Conservation (phyloP, 129 eudicot genomes). For the Flaveria trinervia region DNA sequence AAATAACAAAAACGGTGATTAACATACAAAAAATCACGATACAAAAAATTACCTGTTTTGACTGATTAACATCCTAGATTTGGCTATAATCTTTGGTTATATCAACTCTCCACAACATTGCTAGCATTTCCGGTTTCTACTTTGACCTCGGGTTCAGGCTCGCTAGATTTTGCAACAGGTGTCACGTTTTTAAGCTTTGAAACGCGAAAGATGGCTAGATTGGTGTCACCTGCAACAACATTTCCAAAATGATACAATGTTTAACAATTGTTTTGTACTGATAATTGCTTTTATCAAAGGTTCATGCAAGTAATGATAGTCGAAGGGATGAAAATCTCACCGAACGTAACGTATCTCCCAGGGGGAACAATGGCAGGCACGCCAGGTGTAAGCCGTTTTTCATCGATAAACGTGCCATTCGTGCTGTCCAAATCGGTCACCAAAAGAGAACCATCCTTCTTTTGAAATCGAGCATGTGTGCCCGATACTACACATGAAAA, state of each 20-base stretch:
- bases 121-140: constrained; percentile 19
- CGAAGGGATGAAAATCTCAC: constrained; percentile 33
- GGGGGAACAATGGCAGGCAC: constrained; percentile 55
- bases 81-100: not conserved
- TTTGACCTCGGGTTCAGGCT: constrained; percentile 25
- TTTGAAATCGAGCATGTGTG: constrained; percentile 70
- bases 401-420: constrained; percentile 86
- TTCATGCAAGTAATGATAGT: not conserved
- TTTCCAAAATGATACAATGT: not conserved
- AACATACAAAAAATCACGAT: not conserved
- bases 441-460: constrained; percentile 64
- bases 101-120: constrained; percentile 24
- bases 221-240: constrained; percentile 57
- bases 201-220: constrained; percentile 72
- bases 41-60: not conserved
- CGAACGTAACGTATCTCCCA: constrained; percentile 84
- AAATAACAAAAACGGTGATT: not conserved
- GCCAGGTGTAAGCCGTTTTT: constrained; percentile 75
- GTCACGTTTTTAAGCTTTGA: constrained; percentile 45
- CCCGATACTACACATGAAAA: constrained; percentile 58
- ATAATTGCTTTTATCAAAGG: not conserved
- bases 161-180: constrained; percentile 21
- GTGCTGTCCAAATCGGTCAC: constrained; percentile 90
- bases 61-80: not conserved
- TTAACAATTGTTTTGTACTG: not conserved